Evolutionary conservation across 768 basidiomycete genomes (phyloP).

Genomic region (Termitomyces sp.): DNA sequence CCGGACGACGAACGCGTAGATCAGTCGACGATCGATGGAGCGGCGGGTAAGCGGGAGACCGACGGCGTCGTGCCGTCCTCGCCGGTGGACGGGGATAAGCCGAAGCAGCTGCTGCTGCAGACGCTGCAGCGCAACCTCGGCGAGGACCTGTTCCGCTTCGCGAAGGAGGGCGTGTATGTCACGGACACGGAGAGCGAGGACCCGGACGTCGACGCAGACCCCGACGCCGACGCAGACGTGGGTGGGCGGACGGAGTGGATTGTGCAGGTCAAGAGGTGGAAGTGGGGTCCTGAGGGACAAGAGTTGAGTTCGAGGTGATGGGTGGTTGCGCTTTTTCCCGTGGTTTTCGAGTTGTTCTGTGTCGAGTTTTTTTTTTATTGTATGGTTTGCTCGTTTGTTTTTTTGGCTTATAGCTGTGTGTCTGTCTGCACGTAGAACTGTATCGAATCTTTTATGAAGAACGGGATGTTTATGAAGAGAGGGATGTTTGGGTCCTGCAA

Average conservation of each 20-base stretch:
- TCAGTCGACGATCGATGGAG: too few relatives aligned
- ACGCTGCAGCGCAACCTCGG: conserved; percentile 30
- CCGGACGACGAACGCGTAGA: too few relatives aligned
- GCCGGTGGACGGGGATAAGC: not conserved
- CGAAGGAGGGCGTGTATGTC: conserved; percentile 30
- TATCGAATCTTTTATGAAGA: too few relatives aligned
- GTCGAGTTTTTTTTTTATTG: too few relatives aligned
- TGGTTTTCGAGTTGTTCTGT: too few relatives aligned
- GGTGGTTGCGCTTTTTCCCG: too few relatives aligned
- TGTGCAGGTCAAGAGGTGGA: conserved; percentile 35
- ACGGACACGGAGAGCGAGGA: conserved; percentile 17
- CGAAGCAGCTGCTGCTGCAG: conserved; percentile 23
- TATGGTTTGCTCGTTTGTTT: too few relatives aligned
- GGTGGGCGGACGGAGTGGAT: conserved; percentile 30
- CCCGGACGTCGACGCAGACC: not conserved
- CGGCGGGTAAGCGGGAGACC: too few relatives aligned
- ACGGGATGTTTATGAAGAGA: too few relatives aligned
- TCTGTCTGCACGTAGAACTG: too few relatives aligned
- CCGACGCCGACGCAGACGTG: not conserved
- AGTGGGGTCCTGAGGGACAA: conserved; percentile 24
- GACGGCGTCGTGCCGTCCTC: not conserved
- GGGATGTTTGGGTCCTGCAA: too few relatives aligned
- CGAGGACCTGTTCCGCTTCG: conserved; percentile 31
- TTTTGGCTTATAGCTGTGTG: too few relatives aligned
- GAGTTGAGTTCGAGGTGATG: not conserved